These are phyloP conservation scores for Cadophora sp. DNA, from an alignment of 2,329 filamentous ascomycete genomes.

Conservation along the genomic window DNA sequence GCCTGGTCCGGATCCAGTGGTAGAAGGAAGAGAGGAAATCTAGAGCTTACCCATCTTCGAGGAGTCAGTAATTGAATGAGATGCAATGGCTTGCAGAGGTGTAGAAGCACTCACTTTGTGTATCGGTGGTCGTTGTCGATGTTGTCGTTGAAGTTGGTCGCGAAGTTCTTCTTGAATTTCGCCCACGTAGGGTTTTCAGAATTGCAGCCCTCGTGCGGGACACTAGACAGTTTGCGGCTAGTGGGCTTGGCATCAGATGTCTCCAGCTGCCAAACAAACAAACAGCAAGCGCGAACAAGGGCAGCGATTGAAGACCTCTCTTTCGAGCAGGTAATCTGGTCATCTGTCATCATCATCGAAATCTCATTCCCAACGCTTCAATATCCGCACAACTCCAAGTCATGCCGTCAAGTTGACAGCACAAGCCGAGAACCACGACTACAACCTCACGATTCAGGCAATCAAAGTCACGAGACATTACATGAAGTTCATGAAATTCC, in stretches of 20 bases:
- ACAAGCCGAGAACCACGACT: no score
- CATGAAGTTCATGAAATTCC: constrained; percentile 6
- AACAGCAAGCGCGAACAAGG: background rate
- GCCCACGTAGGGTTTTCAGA: constrained; percentile 33
- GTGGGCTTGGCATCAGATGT: background rate
- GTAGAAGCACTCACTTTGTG: constrained; percentile 56
- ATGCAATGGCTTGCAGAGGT: constrained; percentile 27
- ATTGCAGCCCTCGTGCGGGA: constrained; percentile 28
- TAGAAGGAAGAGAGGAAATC: constrained; percentile 36
- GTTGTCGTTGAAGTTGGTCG: constrained; percentile 38
- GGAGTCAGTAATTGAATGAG: constrained; percentile 43
- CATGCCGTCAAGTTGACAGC: background rate
- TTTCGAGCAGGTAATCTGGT: background rate
- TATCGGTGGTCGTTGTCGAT: constrained; percentile 50
- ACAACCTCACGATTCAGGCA: constrained; percentile 19
- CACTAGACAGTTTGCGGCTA: constrained; percentile 26
- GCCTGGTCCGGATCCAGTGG: constrained; percentile 19
- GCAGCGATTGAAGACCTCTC: background rate
- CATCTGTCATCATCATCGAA: no score
- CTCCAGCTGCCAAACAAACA: background rate
- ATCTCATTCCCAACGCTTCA: no score
- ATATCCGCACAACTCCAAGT: no score
- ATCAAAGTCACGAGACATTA: constrained; percentile 22
- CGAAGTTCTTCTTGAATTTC: constrained; percentile 26
- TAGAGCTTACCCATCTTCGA: constrained; percentile 67